Evolutionary conservation across 208 protist genomes (phyloP).

Genomic region (Wallacemonas sp.): DNA sequence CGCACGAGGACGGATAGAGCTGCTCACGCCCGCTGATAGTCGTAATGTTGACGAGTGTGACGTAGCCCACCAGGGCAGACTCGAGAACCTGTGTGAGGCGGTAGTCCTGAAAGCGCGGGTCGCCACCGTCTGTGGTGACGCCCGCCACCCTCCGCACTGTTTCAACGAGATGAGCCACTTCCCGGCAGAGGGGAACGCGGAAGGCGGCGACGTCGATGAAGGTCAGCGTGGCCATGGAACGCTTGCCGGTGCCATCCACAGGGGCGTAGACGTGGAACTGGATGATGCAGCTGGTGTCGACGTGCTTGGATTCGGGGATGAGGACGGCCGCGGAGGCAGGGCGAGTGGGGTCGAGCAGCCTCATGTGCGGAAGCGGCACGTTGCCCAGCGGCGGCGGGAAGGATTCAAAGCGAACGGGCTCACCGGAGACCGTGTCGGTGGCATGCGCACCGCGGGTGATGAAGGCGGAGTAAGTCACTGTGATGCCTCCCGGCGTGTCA

Average conservation of each 20-base stretch:
- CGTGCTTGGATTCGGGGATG: constrained; percentile 66
- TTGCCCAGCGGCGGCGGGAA: constrained; percentile 76
- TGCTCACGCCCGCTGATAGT: constrained; percentile 77
- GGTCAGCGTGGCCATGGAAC: constrained; percentile 84
- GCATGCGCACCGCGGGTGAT: constrained; percentile 62
- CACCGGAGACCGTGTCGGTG: constrained; percentile 50
- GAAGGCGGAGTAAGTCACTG: constrained; percentile 82
- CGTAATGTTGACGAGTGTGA: constrained; percentile 80
- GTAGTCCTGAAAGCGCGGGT: constrained; percentile 53
- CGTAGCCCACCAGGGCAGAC: constrained; percentile 69
- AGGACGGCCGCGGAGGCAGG: constrained; percentile 45
- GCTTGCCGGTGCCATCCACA: constrained; percentile 58
- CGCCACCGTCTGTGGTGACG: constrained; percentile 35
- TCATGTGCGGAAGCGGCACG: constrained; percentile 71
- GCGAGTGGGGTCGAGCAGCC: constrained; percentile 41
- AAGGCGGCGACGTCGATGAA: constrained; percentile 86
- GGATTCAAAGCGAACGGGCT: constrained; percentile 59
- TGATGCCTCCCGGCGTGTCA: constrained; percentile 26
- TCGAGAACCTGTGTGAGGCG: constrained; percentile 74
- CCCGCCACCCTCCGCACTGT: constrained; percentile 65
- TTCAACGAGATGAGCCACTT: constrained; percentile 67
- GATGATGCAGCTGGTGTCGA: constrained; percentile 76
- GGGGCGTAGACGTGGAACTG: constrained; percentile 88
- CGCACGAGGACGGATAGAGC: constrained; percentile 58
- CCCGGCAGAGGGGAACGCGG: constrained; percentile 49